Base-by-base conservation (phyloP, 208 protist genomes). In the Blastocrithidia nonstop region DNA sequence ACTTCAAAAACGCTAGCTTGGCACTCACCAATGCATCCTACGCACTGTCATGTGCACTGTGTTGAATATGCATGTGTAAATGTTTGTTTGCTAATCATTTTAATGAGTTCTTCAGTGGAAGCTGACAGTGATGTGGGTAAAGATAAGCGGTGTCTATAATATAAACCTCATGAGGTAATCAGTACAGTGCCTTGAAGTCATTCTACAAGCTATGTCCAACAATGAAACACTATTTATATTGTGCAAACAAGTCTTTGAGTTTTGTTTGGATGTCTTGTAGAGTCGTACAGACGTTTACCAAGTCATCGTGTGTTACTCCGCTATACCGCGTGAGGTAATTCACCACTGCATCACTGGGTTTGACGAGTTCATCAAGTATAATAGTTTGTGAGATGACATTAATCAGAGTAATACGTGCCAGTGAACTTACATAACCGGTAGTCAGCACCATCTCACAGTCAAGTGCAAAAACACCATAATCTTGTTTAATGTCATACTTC, bases 151-250 rank as follows among this genome's bases (percentile, higher is more conserved):
- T 88, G 64, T 96, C 93, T 29, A 94, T 57, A 23, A 96, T 44
- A 42, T 69, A 55, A 47, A 72, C n/a, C n/a, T n/a, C n/a, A n/a
- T n/a, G n/a, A n/a, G n/a, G n/a, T n/a, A n/a, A n/a, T n/a, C n/a
- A n/a, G n/a, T 71, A 57, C 29, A 90, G 80, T 16, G 79, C 81
- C 43, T 76, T 85, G 45, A 96, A 83, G 66, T 96, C 93, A 55
- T 96, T 96, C 45, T 96, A 84, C 0, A 96, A 56, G 48, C 71
- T 88, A 60, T 96, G 93, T 0, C 93, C 93, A 0, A 96, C 60
- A 6, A 96, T 46, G 50, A 95, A 93, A 42, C 67, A 56, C 40
- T 21, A 21, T 6, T 20, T 27, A n/a, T 37, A 4, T 9, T 19
- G 9, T 3, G 9, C 11, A 37, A 95, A 65, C 15, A 74, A 42